phyloP scores from a whole-genome alignment of 805 yeast species.

The Barnettozyma pratensis region DNA sequence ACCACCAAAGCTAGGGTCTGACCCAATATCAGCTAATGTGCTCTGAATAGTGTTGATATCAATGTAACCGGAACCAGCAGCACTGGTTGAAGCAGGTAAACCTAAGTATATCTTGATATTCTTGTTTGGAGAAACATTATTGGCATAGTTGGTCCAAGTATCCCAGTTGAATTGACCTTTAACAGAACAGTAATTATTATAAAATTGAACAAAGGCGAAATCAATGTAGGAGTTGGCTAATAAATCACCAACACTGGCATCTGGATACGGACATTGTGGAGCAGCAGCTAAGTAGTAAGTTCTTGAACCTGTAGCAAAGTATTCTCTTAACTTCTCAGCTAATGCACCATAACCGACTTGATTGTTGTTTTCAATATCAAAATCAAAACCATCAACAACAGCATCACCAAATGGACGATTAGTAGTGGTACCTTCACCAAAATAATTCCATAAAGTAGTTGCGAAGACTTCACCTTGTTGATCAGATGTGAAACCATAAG shows the following conservation, averaged over 20 bases:
- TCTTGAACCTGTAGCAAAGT: conserved; percentile 50
- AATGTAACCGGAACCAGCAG: conserved; percentile 58
- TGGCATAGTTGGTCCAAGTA: conserved; percentile 67
- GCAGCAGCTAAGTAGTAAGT: conserved; percentile 78
- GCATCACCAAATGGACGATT: conserved; percentile 68
- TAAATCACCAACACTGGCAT: conserved; percentile 57
- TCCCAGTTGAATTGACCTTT: conserved; percentile 57
- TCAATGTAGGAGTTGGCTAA: conserved; percentile 61
- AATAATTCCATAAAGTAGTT: conserved; percentile 53
- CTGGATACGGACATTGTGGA: conserved; percentile 90
- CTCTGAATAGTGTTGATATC: conserved; percentile 33
- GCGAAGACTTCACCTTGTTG: conserved; percentile 67
- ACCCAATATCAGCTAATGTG: conserved; percentile 67
- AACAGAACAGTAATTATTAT: conserved; percentile 75
- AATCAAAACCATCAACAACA: conserved; percentile 86
- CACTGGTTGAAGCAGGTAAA: conserved; percentile 59
- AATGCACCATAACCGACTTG: conserved; percentile 63
- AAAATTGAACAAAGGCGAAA: conserved; percentile 82
- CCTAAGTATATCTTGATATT: conserved; percentile 71
- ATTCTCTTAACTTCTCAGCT: conserved; percentile 47
- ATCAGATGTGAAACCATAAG: conserved; percentile 84
- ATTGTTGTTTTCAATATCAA: conserved; percentile 73
- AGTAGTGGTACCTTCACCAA: conserved; percentile 53
- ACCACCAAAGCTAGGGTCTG: conserved; percentile 77
- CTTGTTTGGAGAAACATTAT: conserved; percentile 54